Conservation (phyloP, 495 filamentous ascomycete species). For the Neurospora terricola region DNA sequence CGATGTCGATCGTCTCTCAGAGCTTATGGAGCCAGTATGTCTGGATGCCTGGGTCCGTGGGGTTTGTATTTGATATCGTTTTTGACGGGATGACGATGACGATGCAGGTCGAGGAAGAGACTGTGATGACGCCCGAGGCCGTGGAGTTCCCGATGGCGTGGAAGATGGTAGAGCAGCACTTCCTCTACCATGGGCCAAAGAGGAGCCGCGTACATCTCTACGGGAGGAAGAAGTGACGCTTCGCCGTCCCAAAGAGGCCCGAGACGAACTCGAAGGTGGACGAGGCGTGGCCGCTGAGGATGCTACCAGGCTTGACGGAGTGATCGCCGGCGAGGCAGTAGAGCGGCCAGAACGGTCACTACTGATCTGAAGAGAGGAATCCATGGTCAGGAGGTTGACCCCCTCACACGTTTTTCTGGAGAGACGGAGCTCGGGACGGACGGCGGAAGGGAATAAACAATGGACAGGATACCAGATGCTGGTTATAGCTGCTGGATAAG, state of each 20-base stretch:
- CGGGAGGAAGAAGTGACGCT: neutral
- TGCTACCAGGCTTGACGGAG: neutral
- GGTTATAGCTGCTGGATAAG: neutral
- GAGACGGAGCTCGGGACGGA: neutral
- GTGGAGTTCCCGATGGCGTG: neutral
- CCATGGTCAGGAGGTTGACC: neutral
- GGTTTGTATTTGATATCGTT: neutral
- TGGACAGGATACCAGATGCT: neutral
- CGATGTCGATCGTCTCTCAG: neutral
- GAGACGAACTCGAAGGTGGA: neutral
- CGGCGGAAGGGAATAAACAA: neutral
- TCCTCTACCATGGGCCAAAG: neutral
- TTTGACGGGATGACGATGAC: neutral
- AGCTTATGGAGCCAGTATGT: neutral
- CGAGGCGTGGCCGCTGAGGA: neutral
- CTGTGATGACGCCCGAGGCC: neutral
- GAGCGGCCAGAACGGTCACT: neutral
- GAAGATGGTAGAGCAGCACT: neutral
- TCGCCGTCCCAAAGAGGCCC: neutral
- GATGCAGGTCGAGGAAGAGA: neutral
- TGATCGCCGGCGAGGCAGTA: neutral
- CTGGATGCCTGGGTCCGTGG: neutral
- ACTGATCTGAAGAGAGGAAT: slow-evolving; percentile 15
- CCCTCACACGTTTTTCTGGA: neutral
- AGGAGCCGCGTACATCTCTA: neutral